Base-by-base conservation (phyloP, 2,329 filamentous ascomycete genomes). In the Fusarium albidum region DNA sequence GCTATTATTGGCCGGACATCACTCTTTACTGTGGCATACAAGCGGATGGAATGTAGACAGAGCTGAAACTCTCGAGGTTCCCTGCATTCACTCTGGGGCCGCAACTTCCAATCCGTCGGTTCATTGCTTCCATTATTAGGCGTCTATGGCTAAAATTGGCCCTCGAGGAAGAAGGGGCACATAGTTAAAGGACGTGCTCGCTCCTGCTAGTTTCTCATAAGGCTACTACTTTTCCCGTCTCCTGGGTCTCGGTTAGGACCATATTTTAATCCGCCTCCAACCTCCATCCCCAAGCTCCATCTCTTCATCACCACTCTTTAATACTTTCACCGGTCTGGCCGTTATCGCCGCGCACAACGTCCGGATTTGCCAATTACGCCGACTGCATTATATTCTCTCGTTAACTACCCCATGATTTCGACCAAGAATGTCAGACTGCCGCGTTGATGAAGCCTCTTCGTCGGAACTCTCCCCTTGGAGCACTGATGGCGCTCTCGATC, bases 391-490 rank as follows among this genome's bases (percentile, higher is more conserved):
- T 17, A 21, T 31, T 27, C 37, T 27, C n/a, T 13, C 29, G 18
- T 39, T 38, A 33, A n/a, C 32, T 54, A 39, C 40, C 61, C 45
- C 52, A 68, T 71, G 69, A 59, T 25, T 57, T 37, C 44, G 29
- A 40, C 51, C 57, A 57, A 71, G 64, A 44, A 75, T 74, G 73
- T 72, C 60, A 62, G 47, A 48, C 63, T 51, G 57, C 46, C 61
- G 57, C 52, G 49, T 69, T 64, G 66, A 66, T 61, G 57, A 61
- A 49, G 53, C 66, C 60, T 49, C 63, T 44, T 52, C 82, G 67
- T 69, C 82, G 59, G 68, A 77, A 65, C 72, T 78, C 71, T 69
- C 82, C 72, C 68, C 78, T 57, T 73, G 77, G 51, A 71, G 73
- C 44, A 66, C 70, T 21, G 76, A 80, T 59, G 78, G 79, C 34